phyloP scores from a whole-genome alignment of 805 yeast genomes.

The Wickerhamiella hasegawae region DNA sequence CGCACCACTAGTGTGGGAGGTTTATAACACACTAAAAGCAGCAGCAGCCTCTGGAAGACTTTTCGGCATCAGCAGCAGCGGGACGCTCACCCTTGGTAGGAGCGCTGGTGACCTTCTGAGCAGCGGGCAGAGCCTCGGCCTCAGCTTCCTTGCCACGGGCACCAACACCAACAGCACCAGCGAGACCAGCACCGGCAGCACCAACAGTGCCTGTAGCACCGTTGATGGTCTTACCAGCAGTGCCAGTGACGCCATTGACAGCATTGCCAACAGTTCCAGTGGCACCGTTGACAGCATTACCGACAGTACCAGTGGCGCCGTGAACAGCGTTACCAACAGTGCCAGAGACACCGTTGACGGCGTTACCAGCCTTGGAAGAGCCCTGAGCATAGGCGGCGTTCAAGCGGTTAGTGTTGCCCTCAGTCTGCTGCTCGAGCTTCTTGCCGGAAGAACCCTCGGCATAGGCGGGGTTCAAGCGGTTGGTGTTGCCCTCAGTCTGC shows the following conservation, averaged over 20 bases:
- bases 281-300: conserved; percentile 1
- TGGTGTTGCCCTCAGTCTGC: conserved; percentile 1
- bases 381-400: too few relatives aligned
- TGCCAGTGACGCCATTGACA: conserved; percentile 5
- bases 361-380: too few relatives aligned
- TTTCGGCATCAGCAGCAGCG: neutral
- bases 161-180: conserved; percentile 5
- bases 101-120: too few relatives aligned
- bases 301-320: conserved; percentile 4
- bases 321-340: conserved; percentile 5
- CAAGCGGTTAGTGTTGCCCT: too few relatives aligned
- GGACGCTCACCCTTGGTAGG: conserved; percentile 1
- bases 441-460: neutral
- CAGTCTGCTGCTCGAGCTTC: neutral
- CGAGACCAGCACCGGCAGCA: conserved; percentile 3
- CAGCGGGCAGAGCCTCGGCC: too few relatives aligned
- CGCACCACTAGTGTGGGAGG: too few relatives aligned
- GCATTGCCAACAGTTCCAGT: conserved; percentile 5
- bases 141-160: conserved; percentile 2
- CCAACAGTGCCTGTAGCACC: conserved; percentile 6
- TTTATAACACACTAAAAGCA: too few relatives aligned
- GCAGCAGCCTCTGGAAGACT: neutral
- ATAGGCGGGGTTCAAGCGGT: neutral
- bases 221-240: neutral
- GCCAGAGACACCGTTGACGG: conserved; percentile 3